These are phyloP conservation scores for Ophiostoma populinum DNA, from an alignment of 2,329 filamentous ascomycete genomes.

Conservation along the genomic window DNA sequence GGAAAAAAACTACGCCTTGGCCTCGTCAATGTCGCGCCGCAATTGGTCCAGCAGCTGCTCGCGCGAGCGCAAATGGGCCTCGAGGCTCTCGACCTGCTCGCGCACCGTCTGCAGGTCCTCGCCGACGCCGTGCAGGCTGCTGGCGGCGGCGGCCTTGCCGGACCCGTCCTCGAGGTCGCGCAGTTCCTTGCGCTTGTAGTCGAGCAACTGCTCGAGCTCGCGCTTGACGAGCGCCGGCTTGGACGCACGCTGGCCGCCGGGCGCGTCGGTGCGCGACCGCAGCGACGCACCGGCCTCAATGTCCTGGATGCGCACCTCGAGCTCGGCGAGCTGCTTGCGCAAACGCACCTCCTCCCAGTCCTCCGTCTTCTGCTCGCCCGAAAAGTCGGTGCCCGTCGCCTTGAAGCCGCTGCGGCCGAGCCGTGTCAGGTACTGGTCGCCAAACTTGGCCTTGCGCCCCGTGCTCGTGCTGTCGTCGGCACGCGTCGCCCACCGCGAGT, in stretches of 20 bases:
- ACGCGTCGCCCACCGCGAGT: slow-evolving; percentile 60
- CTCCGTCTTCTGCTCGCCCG: slow-evolving; percentile 56
- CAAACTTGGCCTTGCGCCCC: slow-evolving; percentile 90
- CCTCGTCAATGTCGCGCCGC: slow-evolving; percentile 64
- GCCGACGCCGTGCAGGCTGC: slow-evolving; percentile 55
- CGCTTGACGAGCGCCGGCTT: slow-evolving; percentile 87
- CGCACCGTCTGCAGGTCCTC: slow-evolving; percentile 83
- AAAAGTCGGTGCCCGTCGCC: slow-evolving; percentile 79
- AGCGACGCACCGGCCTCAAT: slow-evolving; percentile 58
- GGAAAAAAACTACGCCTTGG: slow-evolving; percentile 35
- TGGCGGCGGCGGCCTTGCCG: slow-evolving; percentile 48
- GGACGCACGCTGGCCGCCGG: slow-evolving; percentile 47
- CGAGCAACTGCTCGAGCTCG: slow-evolving; percentile 81
- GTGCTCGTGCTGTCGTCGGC: slow-evolving; percentile 67
- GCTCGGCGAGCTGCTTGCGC: slow-evolving; percentile 77
- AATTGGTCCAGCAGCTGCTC: slow-evolving; percentile 62
- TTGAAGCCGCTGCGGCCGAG: slow-evolving; percentile 72
- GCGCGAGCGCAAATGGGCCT: slow-evolving; percentile 61
- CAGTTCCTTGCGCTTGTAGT: slow-evolving; percentile 78
- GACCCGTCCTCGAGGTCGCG: slow-evolving; percentile 57
- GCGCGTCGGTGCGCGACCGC: slow-evolving; percentile 16
- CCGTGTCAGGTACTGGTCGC: slow-evolving; percentile 86
- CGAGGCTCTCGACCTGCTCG: slow-evolving; percentile 85
- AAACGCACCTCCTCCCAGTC: slow-evolving; percentile 97
- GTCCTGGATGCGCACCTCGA: slow-evolving; percentile 73